These are phyloP conservation scores for Aphanomyces cochlioides DNA, from an alignment of 352 stramenopile species.

Conservation along the genomic window DNA sequence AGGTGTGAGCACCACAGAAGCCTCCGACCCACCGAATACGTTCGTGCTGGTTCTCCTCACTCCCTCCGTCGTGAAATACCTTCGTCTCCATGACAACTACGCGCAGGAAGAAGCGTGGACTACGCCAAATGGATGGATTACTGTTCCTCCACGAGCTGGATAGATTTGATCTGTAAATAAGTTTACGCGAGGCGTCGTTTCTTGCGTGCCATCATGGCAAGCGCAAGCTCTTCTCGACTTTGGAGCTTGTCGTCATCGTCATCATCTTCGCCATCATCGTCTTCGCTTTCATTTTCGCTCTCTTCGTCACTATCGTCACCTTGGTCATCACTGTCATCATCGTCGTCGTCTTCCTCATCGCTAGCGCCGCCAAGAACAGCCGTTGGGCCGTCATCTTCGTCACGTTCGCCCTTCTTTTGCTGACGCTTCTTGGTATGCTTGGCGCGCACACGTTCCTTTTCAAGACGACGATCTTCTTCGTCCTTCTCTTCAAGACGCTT, in stretches of 20 bases:
- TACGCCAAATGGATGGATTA: no score
- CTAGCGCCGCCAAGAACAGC: constrained; percentile 34
- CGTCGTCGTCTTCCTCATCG: constrained; percentile 34
- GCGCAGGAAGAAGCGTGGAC: constrained; percentile 29
- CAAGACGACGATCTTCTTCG: constrained; percentile 63
- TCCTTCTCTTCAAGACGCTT: constrained; percentile 75
- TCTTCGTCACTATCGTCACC: constrained; percentile 35
- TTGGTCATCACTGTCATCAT: constrained; percentile 32
- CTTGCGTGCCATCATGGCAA: constrained; percentile 53
- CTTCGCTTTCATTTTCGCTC: constrained; percentile 35
- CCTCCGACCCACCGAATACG: constrained; percentile 16
- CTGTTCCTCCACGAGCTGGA: no score
- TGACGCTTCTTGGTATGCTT: constrained; percentile 88
- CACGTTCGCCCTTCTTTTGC: constrained; percentile 74
- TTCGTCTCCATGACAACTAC: constrained; percentile 33
- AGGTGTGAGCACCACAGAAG: neutral
- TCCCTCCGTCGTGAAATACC: constrained; percentile 32
- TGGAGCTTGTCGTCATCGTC: constrained; percentile 18
- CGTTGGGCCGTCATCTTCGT: constrained; percentile 47
- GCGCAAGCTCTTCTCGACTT: constrained; percentile 68
- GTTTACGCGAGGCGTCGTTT: constrained; percentile 23
- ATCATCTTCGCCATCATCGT: constrained; percentile 41
- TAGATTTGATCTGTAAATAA: neutral
- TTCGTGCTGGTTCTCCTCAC: constrained; percentile 34
- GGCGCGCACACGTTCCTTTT: constrained; percentile 84